Conservation (phyloP, 306 rosid species). For the Malus asiatica region DNA sequence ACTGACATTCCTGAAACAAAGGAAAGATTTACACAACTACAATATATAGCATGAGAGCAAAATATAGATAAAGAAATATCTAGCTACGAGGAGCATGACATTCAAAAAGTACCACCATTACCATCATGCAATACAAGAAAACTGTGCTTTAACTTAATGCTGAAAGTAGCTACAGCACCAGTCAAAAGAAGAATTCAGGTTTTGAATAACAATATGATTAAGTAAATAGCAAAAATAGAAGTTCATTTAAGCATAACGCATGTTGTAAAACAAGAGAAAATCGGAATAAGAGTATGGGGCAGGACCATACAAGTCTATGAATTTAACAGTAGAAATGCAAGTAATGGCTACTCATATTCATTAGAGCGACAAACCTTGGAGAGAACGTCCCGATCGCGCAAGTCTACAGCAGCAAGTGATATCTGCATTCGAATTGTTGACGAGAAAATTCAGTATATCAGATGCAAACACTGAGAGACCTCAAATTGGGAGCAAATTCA, state of each 20-base stretch:
- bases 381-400: conserved; percentile 77
- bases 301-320: background rate
- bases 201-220: background rate
- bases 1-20: conserved; percentile 5
- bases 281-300: background rate
- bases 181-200: background rate
- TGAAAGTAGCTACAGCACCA: background rate
- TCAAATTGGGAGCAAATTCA: background rate
- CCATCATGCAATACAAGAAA: background rate
- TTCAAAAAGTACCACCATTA: background rate
- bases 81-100: background rate
- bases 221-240: background rate
- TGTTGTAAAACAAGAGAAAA: background rate
- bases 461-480: background rate
- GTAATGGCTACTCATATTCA: background rate
- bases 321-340: background rate
- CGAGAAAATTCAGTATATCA: background rate
- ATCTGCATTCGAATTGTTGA: conserved; percentile 40
- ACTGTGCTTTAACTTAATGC: background rate
- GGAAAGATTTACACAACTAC: conserved; percentile 18
- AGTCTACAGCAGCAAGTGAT: conserved; percentile 68
- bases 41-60: background rate
- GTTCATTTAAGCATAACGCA: background rate
- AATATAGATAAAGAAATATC: background rate
- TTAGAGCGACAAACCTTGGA: conserved; percentile 73